These are phyloP conservation scores for Suillus placidus DNA, from an alignment of 768 basidiomycete genomes.

Conservation along the genomic window DNA sequence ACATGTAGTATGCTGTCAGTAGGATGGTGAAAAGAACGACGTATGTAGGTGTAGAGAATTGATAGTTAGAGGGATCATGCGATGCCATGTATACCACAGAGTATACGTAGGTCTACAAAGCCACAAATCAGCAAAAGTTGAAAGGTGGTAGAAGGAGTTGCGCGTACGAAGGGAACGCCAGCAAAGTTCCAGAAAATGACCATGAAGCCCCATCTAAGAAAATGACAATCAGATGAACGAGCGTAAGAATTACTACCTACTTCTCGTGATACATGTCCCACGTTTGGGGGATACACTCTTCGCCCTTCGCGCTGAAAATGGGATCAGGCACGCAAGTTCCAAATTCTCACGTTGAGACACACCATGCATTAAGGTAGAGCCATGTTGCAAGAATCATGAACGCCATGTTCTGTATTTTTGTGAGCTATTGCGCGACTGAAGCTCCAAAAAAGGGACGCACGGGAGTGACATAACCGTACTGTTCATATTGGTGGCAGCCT, in stretches of 20 bases:
- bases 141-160: conserved; percentile 8
- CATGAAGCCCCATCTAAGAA: conserved; percentile 84
- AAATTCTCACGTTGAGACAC: conserved; percentile 17
- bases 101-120: conserved; percentile 86
- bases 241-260: conserved; percentile 37
- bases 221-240: conserved; percentile 5
- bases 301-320: conserved; percentile 74
- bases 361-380: conserved; percentile 97
- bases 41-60: conserved; percentile 78
- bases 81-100: conserved; percentile 98
- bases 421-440: not conserved
- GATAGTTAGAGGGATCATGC: conserved; percentile 84
- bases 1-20: conserved; percentile 87
- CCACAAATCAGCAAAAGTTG: not conserved
- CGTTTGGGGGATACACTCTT: conserved; percentile 93
- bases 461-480: conserved; percentile 88
- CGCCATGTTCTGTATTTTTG: conserved; percentile 76
- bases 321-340: conserved; percentile 7
- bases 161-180: conserved; percentile 87
- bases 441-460: conserved; percentile 44
- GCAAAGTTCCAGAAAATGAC: conserved; percentile 98
- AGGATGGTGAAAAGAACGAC: conserved; percentile 75
- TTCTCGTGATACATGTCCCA: conserved; percentile 99
- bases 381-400: conserved; percentile 96
- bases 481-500: conserved; percentile 93